Conservation (phyloP, 768 basidiomycete genomes). For the Stropharia rugosoannulata region DNA sequence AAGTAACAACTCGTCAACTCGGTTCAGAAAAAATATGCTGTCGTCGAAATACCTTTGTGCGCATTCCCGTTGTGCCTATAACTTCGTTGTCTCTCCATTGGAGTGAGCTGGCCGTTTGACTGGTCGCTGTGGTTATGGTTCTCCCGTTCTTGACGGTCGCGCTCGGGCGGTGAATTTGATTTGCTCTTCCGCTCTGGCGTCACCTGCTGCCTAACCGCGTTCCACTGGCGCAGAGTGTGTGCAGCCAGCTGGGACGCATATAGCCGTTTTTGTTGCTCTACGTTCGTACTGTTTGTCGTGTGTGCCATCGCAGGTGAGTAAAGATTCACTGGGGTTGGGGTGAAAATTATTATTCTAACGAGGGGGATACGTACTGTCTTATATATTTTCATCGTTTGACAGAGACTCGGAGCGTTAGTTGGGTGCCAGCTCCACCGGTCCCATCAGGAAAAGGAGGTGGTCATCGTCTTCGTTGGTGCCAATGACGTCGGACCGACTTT, state of each 20-base stretch:
- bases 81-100: background rate
- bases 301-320: background rate
- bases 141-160: background rate
- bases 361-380: slow-evolving; percentile 8
- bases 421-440: slow-evolving; percentile 20
- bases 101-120: slow-evolving; percentile 2
- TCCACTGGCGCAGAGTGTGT: slow-evolving; percentile 42
- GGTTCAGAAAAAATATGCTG: background rate
- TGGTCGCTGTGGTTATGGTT: background rate
- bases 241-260: slow-evolving; percentile 42
- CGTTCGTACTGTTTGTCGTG: slow-evolving; percentile 27
- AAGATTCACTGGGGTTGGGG: slow-evolving; percentile 1
- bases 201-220: slow-evolving; percentile 24
- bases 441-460: slow-evolving; percentile 18
- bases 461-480: slow-evolving; percentile 9
- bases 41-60: slow-evolving; percentile 2
- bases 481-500: slow-evolving; percentile 22
- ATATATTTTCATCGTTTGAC: slow-evolving; percentile 13
- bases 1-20: background rate
- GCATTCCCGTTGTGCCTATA: background rate
- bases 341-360: background rate
- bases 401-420: slow-evolving; percentile 2
- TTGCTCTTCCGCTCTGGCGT: slow-evolving; percentile 5
- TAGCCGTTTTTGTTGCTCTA: slow-evolving; percentile 35
- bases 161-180: background rate